phyloP scores from a whole-genome alignment of 2,329 filamentous ascomycete genomes.

The Aspergillus sp. region DNA sequence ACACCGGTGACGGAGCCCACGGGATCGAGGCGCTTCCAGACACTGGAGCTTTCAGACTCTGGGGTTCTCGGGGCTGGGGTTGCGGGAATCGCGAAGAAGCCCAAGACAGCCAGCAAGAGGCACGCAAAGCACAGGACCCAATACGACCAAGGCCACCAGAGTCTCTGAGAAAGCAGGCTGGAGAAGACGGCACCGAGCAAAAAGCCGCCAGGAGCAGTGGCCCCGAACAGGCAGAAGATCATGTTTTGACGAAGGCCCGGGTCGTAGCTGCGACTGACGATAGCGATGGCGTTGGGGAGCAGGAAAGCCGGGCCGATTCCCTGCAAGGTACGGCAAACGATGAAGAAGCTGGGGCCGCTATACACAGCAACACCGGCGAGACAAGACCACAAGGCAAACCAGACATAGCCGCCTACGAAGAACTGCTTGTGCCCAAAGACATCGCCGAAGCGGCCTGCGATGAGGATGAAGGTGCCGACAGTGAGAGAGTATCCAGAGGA shows the following conservation, averaged over 20 bases:
- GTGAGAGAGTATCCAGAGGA: constrained; percentile 29
- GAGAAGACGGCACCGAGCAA: constrained; percentile 38
- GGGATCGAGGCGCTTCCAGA: constrained; percentile 31
- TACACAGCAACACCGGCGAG: constrained; percentile 30
- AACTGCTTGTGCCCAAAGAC: constrained; percentile 31
- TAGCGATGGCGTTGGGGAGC: constrained; percentile 63
- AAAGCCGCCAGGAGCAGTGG: constrained; percentile 24
- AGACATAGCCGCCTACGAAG: constrained; percentile 29
- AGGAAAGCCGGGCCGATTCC: constrained; percentile 59
- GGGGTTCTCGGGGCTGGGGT: background rate
- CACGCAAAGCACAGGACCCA: constrained; percentile 32
- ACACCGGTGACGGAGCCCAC: constrained; percentile 48
- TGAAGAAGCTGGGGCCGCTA: constrained; percentile 45
- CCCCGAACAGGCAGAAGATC: constrained; percentile 43
- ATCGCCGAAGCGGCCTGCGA: constrained; percentile 32
- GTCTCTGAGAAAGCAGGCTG: constrained; percentile 17
- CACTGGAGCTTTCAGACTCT: background rate
- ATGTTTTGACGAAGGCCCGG: constrained; percentile 53
- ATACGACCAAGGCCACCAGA: constrained; percentile 53
- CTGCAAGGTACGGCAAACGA: constrained; percentile 52
- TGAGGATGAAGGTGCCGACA: constrained; percentile 33
- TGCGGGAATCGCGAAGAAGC: constrained; percentile 24
- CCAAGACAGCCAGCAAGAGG: constrained; percentile 29
- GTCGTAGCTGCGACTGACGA: constrained; percentile 57
- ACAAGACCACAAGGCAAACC: constrained; percentile 31